phyloP scores from a whole-genome alignment of 805 yeast species.

The Martiniozyma abietophila region DNA sequence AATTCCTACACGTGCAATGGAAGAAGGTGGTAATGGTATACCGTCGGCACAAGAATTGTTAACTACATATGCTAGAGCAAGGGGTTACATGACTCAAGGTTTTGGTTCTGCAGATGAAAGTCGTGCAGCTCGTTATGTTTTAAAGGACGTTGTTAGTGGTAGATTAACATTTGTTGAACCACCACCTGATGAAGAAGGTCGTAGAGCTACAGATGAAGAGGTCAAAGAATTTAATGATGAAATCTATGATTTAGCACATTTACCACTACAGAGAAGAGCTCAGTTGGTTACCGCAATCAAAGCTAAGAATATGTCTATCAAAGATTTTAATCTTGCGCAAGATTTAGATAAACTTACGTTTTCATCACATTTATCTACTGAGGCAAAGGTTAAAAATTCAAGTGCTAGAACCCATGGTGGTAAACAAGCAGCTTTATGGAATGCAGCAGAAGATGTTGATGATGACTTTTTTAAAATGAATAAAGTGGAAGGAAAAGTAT shows the following conservation, averaged over 20 bases:
- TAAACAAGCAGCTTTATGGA: conserved; percentile 67
- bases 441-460: conserved; percentile 78
- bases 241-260: conserved; percentile 52
- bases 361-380: conserved; percentile 61
- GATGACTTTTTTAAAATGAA: conserved; percentile 73
- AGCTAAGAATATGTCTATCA: conserved; percentile 40
- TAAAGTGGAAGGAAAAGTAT: conserved; percentile 50
- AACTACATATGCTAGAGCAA: conserved; percentile 87
- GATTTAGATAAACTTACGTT: conserved; percentile 70
- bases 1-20: conserved; percentile 61
- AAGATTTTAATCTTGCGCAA: conserved; percentile 52
- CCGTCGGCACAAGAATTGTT: conserved; percentile 87
- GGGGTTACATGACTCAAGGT: conserved; percentile 97
- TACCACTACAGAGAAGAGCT: conserved; percentile 65
- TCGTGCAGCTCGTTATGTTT: conserved; percentile 83
- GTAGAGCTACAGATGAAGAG: conserved; percentile 42
- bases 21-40: conserved; percentile 83
- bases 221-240: conserved; percentile 62
- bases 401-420: conserved; percentile 59
- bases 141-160: conserved; percentile 94
- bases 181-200: conserved; percentile 68
- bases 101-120: conserved; percentile 96
- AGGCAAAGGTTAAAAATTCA: conserved; percentile 33
- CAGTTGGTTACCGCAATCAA: conserved; percentile 62
- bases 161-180: conserved; percentile 78